These are phyloP conservation scores for Claviceps arundinis DNA, from an alignment of 2,329 filamentous ascomycete species.

Conservation along the genomic window DNA sequence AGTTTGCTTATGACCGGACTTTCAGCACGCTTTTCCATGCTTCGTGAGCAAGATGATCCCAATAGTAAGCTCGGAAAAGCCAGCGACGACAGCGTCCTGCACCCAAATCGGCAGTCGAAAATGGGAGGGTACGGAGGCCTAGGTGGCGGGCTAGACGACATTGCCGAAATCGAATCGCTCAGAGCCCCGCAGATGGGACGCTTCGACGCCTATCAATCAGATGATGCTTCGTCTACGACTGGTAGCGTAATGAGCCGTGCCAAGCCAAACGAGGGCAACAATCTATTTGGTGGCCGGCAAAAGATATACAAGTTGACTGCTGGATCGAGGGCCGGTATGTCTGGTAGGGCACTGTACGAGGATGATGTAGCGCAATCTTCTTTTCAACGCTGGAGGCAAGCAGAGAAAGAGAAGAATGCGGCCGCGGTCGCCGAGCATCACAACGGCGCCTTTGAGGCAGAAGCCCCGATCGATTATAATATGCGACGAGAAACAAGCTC, in stretches of 20 bases:
- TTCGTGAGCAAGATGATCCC: slow-evolving; percentile 87
- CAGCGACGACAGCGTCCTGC: slow-evolving; percentile 85
- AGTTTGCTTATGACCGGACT: slow-evolving; percentile 92
- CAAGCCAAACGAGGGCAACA: slow-evolving; percentile 78
- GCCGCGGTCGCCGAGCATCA: slow-evolving; percentile 24
- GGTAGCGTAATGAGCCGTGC: slow-evolving; percentile 72
- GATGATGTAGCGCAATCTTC: slow-evolving; percentile 73
- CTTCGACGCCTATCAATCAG: slow-evolving; percentile 52
- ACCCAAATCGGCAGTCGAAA: slow-evolving; percentile 67
- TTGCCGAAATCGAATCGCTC: slow-evolving; percentile 81
- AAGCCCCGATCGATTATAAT: slow-evolving; percentile 48
- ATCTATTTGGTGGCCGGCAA: slow-evolving; percentile 85
- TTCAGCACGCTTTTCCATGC: slow-evolving; percentile 92
- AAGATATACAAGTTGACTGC: slow-evolving; percentile 81
- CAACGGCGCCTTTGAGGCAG: slow-evolving; percentile 26
- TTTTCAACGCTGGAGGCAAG: slow-evolving; percentile 62
- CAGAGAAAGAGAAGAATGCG: slow-evolving; percentile 42
- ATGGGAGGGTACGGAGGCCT: slow-evolving; percentile 53
- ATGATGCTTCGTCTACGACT: slow-evolving; percentile 54
- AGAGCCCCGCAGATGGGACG: slow-evolving; percentile 47
- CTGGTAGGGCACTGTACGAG: slow-evolving; percentile 66
- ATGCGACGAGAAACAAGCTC: slow-evolving; percentile 77
- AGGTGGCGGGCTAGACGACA: slow-evolving; percentile 55
- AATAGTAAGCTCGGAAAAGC: slow-evolving; percentile 82
- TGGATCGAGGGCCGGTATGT: slow-evolving; percentile 39